These are phyloP conservation scores for Petunia secreta DNA, from an alignment of 257 asterid genomes.

Conservation along the genomic window DNA sequence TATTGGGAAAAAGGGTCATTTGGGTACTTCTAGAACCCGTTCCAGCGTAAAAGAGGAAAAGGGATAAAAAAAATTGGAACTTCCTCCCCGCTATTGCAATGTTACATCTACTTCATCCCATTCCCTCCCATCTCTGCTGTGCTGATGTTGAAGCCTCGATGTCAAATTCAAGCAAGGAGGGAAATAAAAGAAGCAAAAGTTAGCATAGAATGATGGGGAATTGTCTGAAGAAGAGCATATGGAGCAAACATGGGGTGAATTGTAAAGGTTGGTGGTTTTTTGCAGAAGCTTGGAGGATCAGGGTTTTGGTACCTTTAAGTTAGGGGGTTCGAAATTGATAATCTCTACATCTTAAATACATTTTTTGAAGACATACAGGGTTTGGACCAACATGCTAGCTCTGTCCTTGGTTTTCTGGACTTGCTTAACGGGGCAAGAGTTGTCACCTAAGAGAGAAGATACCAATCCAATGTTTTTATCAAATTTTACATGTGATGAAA, in stretches of 20 bases:
- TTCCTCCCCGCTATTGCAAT: neutral
- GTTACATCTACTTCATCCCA: neutral
- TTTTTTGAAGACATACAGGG: no score
- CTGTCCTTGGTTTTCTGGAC: neutral
- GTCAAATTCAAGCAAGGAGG: neutral
- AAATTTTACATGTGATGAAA: slow-evolving; percentile 34
- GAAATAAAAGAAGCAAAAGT: neutral
- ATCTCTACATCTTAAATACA: no score
- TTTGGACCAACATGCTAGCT: no score
- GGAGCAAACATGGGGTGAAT: neutral
- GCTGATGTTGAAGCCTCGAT: neutral
- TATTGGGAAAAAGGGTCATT: neutral
- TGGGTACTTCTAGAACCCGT: neutral
- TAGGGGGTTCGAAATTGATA: no score
- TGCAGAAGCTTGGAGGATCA: no score
- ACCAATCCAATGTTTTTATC: slow-evolving; percentile 61
- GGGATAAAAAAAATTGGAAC: neutral
- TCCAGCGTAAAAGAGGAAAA: neutral
- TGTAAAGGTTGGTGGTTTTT: neutral
- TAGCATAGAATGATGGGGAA: neutral
- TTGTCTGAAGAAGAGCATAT: neutral
- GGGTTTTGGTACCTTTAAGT: no score
- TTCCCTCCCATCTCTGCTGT: neutral
- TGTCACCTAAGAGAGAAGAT: slow-evolving; percentile 56
- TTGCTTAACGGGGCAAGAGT: neutral